Conservation (phyloP, 192 early-diverging fungal genomes). For the Umbelopsis isabellina region DNA sequence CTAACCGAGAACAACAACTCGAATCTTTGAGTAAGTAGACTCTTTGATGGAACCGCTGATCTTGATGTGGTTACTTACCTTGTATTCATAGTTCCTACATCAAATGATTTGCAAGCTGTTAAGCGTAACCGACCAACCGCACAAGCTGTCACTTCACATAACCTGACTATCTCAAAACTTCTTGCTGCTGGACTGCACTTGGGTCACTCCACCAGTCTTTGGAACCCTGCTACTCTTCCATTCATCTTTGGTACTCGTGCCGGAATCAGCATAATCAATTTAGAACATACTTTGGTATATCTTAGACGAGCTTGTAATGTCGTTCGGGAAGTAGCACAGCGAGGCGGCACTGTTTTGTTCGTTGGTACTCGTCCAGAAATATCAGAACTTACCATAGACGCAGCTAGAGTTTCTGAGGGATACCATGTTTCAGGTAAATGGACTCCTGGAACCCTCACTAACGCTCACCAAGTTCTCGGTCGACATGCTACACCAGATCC, state of each 20-base stretch:
- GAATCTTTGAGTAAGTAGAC: background rate
- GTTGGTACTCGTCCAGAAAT: conserved; percentile 77
- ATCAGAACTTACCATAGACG: conserved; percentile 72
- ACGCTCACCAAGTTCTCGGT: conserved; percentile 71
- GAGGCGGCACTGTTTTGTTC: conserved; percentile 86
- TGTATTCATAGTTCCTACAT: background rate
- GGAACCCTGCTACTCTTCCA: conserved; percentile 82
- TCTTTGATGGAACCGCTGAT: background rate
- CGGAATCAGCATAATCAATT: conserved; percentile 92
- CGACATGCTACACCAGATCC: conserved; percentile 54
- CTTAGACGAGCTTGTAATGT: conserved; percentile 83
- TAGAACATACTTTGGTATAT: conserved; percentile 86
- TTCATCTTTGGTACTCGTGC: conserved; percentile 89
- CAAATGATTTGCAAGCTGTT: background rate
- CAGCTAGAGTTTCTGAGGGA: conserved; percentile 73
- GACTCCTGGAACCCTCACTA: conserved; percentile 90
- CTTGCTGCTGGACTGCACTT: conserved; percentile 88
- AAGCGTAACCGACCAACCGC: background rate
- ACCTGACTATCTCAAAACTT: conserved; percentile 67
- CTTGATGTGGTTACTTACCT: background rate
- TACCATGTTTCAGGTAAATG: conserved; percentile 83
- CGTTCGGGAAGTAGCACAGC: conserved; percentile 66
- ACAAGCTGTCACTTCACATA: conserved; percentile 41
- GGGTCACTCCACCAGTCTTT: conserved; percentile 77
- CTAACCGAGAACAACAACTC: background rate